phyloP scores from a whole-genome alignment of 768 basidiomycete genomes.

The Suillus clintonianus region DNA sequence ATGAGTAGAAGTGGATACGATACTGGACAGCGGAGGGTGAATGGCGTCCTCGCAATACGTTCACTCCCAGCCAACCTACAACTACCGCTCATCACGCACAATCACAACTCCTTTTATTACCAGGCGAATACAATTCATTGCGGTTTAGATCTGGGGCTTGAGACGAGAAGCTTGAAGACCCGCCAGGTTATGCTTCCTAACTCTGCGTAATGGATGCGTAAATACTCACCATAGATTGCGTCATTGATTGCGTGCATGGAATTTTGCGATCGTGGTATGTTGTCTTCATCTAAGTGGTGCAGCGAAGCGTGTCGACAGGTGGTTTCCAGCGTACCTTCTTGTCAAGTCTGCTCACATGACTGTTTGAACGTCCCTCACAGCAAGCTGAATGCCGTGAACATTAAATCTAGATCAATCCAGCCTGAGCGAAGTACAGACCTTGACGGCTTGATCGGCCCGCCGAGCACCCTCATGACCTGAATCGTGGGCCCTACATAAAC shows the following conservation, averaged over 20 bases:
- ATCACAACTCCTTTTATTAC: not conserved
- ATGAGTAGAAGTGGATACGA: constrained; percentile 25
- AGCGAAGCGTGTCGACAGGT: not conserved
- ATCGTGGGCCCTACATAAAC: not conserved
- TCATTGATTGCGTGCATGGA: too few species aligned
- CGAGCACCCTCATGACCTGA: constrained; percentile 4
- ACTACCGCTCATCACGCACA: constrained; percentile 2
- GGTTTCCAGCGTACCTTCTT: not conserved
- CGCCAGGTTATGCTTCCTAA: not conserved
- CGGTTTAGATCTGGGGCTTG: not conserved
- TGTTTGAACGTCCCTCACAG: not conserved
- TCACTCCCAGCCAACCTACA: not conserved
- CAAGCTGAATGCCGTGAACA: not conserved
- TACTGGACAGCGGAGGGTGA: constrained; percentile 17
- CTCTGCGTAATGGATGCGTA: not conserved
- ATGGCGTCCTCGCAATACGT: constrained; percentile 2
- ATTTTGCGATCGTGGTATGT: not conserved
- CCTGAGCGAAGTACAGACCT: not conserved
- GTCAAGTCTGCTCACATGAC: not conserved
- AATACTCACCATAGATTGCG: not conserved
- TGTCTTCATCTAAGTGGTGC: not conserved
- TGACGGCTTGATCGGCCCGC: not conserved
- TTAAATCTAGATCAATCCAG: not conserved
- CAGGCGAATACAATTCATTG: not conserved
- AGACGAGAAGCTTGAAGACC: not conserved